Evolutionary conservation across 257 asterid genomes (phyloP).

Genomic region (Gentiana straminea): DNA sequence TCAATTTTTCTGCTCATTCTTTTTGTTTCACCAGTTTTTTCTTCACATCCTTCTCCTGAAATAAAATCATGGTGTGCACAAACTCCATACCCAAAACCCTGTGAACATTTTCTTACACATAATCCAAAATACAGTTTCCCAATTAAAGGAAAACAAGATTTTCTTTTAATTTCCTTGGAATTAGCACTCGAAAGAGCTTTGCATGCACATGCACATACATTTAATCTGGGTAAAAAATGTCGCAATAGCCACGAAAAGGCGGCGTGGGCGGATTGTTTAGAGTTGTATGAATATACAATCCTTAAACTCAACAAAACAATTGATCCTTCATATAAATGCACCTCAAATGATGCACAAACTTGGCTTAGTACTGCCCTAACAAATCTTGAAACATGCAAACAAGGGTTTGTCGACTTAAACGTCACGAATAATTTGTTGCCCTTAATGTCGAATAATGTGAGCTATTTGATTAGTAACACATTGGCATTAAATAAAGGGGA

Average conservation of each 20-base stretch:
- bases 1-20: background rate
- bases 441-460: background rate
- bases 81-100: slow-evolving; percentile 7
- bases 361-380: slow-evolving; percentile 6
- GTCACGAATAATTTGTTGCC: slow-evolving; percentile 1
- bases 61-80: slow-evolving; percentile 13
- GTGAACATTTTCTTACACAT: slow-evolving; percentile 5
- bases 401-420: slow-evolving; percentile 5
- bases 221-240: background rate
- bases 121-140: background rate
- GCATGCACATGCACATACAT: background rate
- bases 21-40: background rate
- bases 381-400: slow-evolving; percentile 4
- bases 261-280: slow-evolving; percentile 9
- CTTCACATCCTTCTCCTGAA: background rate
- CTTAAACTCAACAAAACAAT: slow-evolving; percentile 1
- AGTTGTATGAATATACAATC: background rate
- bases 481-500: slow-evolving; percentile 4
- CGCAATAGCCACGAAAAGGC: background rate
- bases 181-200: slow-evolving; percentile 8
- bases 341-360: slow-evolving; percentile 2
- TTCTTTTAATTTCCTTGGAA: background rate
- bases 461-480: background rate
- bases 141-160: slow-evolving; percentile 4
- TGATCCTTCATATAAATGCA: background rate